Evolutionary conservation across 1,284 basidiomycete genomes (phyloP).

Genomic region (Coniferiporia sulphurascens): DNA sequence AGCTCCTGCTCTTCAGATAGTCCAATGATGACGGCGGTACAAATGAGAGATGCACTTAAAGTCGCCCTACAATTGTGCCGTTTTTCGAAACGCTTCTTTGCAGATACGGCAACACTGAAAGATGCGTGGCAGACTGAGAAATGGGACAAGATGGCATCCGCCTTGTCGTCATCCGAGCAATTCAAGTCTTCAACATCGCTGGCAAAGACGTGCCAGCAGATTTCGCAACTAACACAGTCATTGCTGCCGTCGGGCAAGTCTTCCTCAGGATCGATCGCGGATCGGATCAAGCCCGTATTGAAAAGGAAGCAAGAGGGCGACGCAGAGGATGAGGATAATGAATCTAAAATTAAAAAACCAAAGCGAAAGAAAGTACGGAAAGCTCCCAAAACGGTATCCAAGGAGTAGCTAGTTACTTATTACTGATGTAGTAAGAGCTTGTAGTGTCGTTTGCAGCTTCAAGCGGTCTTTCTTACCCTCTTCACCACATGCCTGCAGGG

Average conservation of each 20-base stretch:
- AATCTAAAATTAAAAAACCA: conserved; percentile 33
- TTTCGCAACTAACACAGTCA: conserved; percentile 26
- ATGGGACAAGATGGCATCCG: conserved; percentile 35
- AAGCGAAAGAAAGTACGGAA: conserved; percentile 54
- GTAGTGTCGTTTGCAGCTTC: background rate
- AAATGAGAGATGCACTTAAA: conserved; percentile 80
- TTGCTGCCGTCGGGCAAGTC: conserved; percentile 17
- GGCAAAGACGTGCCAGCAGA: conserved; percentile 45
- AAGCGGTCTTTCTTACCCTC: background rate
- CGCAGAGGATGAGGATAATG: conserved; percentile 25
- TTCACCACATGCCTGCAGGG: background rate
- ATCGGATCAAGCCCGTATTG: background rate
- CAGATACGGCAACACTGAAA: conserved; percentile 25
- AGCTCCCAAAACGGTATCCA: conserved; percentile 22
- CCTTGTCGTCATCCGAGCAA: conserved; percentile 36
- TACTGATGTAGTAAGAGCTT: background rate
- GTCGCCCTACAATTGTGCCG: conserved; percentile 63
- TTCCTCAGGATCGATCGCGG: background rate
- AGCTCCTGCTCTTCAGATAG: conserved; percentile 45
- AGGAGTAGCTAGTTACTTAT: background rate
- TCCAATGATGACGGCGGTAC: conserved; percentile 51
- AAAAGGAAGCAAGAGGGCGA: conserved; percentile 25
- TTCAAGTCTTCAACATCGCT: conserved; percentile 43
- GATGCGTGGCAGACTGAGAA: conserved; percentile 40
- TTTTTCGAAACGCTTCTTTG: conserved; percentile 47